Base-by-base conservation (phyloP, 2,329 filamentous ascomycete genomes). In the Cordyceps cateniannulata region DNA sequence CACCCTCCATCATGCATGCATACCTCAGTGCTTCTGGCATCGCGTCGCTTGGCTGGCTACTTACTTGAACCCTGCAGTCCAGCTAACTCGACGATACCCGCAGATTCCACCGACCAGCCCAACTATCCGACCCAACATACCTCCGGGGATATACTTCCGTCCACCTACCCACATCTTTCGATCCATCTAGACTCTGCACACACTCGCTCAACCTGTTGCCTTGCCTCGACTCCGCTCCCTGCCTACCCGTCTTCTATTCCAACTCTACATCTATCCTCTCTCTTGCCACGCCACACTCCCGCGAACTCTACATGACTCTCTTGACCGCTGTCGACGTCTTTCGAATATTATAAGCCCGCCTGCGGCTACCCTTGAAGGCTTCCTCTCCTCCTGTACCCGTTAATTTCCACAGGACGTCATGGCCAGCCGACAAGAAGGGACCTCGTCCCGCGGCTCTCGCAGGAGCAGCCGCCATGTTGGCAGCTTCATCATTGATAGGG, bases 401-500 rank as follows among this genome's bases (percentile, higher is more conserved):
- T 69, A 72, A 71, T 61, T 62, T 62, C 60, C 65, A 65, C 68
- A 71, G 71, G 69, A 72, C 71, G 70, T 65, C 68, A 77, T 77
- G 75, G 69, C 75, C 66, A 71, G 70, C 66, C 72, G 70, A 65
- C 72, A 72, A 62, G 73, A 76, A 51, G 56, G 56, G 63, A 66
- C 69, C 56, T 67, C 73, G 66, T 71, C 75, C 64, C 70, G 69
- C 55, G 69, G 70, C 67, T 72, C 75, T 58, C 70, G 68, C 65
- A 72, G 66, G 67, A 68, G 69, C 64, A 68, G 72, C 48, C 70
- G 70, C 51, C 69, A 66, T 63, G 73, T 95, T 69, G 91, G 92
- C 66, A 86, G 89, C 70, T 97, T 96, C 75, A 83, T 84, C 69
- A 87, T 93, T 69, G 85, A 92, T 68, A 87, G 89, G 67, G 91